Conservation (phyloP, 2,329 filamentous ascomycete genomes). For the Cytospora piceae region DNA sequence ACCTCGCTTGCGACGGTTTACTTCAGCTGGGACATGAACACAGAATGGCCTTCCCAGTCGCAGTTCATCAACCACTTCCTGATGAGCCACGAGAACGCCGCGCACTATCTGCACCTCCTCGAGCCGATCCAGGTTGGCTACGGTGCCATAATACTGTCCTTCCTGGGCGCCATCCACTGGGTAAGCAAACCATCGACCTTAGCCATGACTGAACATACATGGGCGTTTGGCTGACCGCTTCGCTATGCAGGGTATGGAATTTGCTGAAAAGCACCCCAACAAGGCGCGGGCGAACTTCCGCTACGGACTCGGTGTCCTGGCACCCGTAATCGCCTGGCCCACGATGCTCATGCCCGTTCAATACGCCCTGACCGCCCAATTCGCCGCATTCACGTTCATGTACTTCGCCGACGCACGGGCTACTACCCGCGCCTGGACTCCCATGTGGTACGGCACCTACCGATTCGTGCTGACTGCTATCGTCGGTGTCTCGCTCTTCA, state of each 20-base stretch:
- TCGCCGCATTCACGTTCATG: constrained; percentile 79
- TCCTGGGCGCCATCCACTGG: constrained; percentile 92
- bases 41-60: constrained; percentile 61
- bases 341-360: constrained; percentile 83
- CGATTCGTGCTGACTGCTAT: constrained; percentile 91
- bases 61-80: constrained; percentile 67
- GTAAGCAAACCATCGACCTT: constrained; percentile 40
- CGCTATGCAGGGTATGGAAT: constrained; percentile 69
- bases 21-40: constrained; percentile 81
- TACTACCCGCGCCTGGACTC: constrained; percentile 74
- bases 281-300: constrained; percentile 70
- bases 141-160: constrained; percentile 89
- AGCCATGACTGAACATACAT: no score
- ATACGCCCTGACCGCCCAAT: constrained; percentile 84
- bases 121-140: constrained; percentile 91
- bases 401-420: constrained; percentile 85
- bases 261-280: constrained; percentile 68
- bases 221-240: background rate
- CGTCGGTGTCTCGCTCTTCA: constrained; percentile 79
- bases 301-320: constrained; percentile 80
- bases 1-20: constrained; percentile 84
- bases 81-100: constrained; percentile 71
- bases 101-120: constrained; percentile 71
- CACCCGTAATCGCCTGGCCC: constrained; percentile 85
- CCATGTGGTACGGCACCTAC: constrained; percentile 85